phyloP scores from a whole-genome alignment of 495 filamentous ascomycete genomes.

The Tuber melanosporum region DNA sequence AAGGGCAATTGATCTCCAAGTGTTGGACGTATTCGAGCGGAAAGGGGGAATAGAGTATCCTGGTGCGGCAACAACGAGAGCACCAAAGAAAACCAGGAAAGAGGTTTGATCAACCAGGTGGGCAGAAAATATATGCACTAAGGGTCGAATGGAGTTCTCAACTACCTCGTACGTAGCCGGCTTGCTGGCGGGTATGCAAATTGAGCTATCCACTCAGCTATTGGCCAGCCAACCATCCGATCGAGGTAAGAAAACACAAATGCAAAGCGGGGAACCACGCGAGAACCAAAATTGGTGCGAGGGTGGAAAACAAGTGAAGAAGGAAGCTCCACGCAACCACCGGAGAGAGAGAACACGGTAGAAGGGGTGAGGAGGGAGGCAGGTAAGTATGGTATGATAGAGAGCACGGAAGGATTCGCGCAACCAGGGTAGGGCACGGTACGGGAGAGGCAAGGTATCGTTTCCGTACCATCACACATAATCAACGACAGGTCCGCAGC shows the following conservation, averaged over 20 bases:
- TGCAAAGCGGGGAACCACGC: conserved; percentile 26
- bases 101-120: conserved; percentile 19
- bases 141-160: conserved; percentile 26
- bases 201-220: conserved; percentile 21
- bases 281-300: conserved; percentile 29
- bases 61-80: neutral
- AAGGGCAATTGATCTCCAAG: neutral
- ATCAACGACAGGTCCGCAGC: neutral
- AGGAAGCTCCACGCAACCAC: conserved; percentile 34
- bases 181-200: conserved; percentile 25
- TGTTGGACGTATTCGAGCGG: neutral
- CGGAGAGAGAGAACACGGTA: conserved; percentile 6
- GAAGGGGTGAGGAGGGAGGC: conserved; percentile 14
- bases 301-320: conserved; percentile 27
- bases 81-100: neutral
- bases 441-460: conserved; percentile 1
- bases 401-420: conserved; percentile 9
- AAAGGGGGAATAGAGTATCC: neutral
- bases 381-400: conserved; percentile 3
- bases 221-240: conserved; percentile 32
- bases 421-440: conserved; percentile 7
- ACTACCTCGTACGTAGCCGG: conserved; percentile 26
- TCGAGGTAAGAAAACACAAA: conserved; percentile 28
- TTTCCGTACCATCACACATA: neutral
- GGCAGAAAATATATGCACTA: conserved; percentile 25